Percentiles rank a stretch among this genome's conserved stretches.
phyloP scores from a whole-genome alignment of 495 filamentous ascomycete species.

The Tuber melanosporum region DNA sequence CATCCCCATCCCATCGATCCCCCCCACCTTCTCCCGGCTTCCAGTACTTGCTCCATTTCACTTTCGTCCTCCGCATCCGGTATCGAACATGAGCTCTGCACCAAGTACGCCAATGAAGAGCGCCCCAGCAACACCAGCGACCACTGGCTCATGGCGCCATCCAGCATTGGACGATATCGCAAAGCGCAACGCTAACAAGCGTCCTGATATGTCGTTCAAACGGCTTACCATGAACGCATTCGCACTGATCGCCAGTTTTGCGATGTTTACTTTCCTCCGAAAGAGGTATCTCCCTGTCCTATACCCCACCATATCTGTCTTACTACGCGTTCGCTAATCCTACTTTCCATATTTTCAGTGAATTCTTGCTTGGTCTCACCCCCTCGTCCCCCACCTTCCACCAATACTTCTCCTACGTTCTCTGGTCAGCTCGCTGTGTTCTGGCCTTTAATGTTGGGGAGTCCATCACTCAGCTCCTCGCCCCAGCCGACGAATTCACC shows the following conservation, averaged over 20 bases:
- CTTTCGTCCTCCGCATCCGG: not conserved
- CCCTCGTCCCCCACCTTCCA: conserved; percentile 44
- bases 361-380: conserved; percentile 26
- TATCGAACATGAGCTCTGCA: conserved; percentile 18
- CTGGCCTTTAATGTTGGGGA: conserved; percentile 60
- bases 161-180: conserved; percentile 73
- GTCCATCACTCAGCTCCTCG: conserved; percentile 62
- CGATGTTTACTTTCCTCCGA: conserved; percentile 25
- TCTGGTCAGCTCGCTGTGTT: conserved; percentile 52
- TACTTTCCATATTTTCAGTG: conserved; percentile 17
- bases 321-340: conserved; percentile 15
- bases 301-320: conserved; percentile 19
- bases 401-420: conserved; percentile 40
- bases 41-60: not conserved
- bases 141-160: conserved; percentile 80
- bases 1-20: not conserved
- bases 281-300: conserved; percentile 42
- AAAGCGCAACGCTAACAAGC: conserved; percentile 62
- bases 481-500: conserved; percentile 68
- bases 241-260: conserved; percentile 50
- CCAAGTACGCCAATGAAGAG: conserved; percentile 30
- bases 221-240: conserved; percentile 58
- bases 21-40: not conserved
- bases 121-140: conserved; percentile 43
- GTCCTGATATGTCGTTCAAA: conserved; percentile 58